These are phyloP conservation scores for Starmerella bacillaris DNA, from an alignment of 805 yeast species.

Conservation along the genomic window DNA sequence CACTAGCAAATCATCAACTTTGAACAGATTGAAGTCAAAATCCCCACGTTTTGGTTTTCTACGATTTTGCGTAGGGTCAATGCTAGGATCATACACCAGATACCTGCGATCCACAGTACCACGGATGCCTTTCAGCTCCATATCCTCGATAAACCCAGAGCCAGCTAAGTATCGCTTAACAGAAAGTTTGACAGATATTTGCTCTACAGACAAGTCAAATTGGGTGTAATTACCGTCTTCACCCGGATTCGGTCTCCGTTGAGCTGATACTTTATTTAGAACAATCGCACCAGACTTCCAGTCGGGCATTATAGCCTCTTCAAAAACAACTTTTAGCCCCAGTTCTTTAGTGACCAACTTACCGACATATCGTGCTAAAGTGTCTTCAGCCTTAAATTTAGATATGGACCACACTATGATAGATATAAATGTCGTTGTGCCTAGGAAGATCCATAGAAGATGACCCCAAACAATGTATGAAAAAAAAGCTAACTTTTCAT, in stretches of 20 bases:
- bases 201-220: constrained; percentile 77
- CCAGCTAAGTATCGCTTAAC: constrained; percentile 82
- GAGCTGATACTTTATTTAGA: constrained; percentile 69
- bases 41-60: constrained; percentile 69
- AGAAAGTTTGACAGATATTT: constrained; percentile 61
- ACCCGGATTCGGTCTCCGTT: constrained; percentile 45
- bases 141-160: constrained; percentile 62
- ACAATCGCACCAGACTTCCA: constrained; percentile 79
- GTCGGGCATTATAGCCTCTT: constrained; percentile 83
- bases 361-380: constrained; percentile 66
- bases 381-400: constrained; percentile 76
- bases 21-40: constrained; percentile 72
- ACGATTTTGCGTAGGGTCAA: constrained; percentile 62
- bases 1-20: constrained; percentile 68
- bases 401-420: constrained; percentile 57
- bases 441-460: constrained; percentile 55
- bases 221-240: constrained; percentile 94
- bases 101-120: constrained; percentile 88
- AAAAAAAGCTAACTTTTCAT: constrained; percentile 74
- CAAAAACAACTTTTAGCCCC: constrained; percentile 69
- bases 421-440: constrained; percentile 86
- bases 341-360: constrained; percentile 69
- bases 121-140: constrained; percentile 66
- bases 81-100: constrained; percentile 64
- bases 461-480: constrained; percentile 89